Base-by-base conservation (phyloP, 352 stramenopile species). In the Pythium dissotocum region DNA sequence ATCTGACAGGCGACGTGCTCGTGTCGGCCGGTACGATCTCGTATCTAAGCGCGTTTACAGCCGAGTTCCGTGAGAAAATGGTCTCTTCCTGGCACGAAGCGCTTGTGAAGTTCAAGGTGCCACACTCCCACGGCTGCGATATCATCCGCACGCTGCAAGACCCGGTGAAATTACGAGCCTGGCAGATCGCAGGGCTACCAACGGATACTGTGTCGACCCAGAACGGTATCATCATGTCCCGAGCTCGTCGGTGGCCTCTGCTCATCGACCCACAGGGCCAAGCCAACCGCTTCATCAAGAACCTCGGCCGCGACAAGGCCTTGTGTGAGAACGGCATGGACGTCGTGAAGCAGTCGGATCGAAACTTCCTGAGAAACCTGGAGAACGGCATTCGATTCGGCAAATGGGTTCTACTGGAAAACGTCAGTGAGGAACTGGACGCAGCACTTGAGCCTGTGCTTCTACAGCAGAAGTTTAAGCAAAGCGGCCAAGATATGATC, bases 251-350 rank as follows among this genome's bases (percentile, higher is more conserved):
- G 10, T 98, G 91, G 92, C 83, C 92, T 0, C 70, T 98, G 21
- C 65, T 98, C 8, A 97, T 98, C 32, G 92, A 98, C 44, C 92
- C 92, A 7, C 92, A 98, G 72, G 92, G 92, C 1, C 92, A 98
- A 73, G 92, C 92, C 1, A 98, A 98, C 56, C 87, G 90, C 4
- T 98, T 96, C 66, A 93, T 98, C 55, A 94, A 96, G 67, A 96
- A 88, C 60, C 74, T 98, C 14, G 90, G 89, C 5, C 83, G 87
- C 14, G 89, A 97, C 75, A 93, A 94, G 60, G 67, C 79, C 2
- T 56, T 96, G 0, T 95, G 85, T 63, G 83, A 95, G 38, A 97
- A 97, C 67, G 89, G 89, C 40, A 96, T 98, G 85, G 91, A 98
- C 60, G 90, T 97, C 16, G 82, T 97, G 1, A 97, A 97, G 66